These are phyloP conservation scores for Termitomyces sp. DNA, from an alignment of 768 basidiomycete species.

Conservation along the genomic window DNA sequence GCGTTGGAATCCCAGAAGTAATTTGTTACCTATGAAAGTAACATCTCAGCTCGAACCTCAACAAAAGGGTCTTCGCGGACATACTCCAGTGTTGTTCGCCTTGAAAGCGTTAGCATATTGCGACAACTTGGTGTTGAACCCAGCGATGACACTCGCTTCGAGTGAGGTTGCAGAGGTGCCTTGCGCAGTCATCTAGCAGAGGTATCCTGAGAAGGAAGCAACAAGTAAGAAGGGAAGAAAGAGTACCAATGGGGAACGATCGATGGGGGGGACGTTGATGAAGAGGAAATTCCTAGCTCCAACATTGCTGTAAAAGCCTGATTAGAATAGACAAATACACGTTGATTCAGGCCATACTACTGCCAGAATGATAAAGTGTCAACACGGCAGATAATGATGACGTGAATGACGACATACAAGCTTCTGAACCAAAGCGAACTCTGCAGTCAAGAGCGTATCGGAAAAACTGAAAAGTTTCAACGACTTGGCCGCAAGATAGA, in stretches of 20 bases:
- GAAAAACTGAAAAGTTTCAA: slow-evolving; percentile 31
- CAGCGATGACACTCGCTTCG: slow-evolving; percentile 42
- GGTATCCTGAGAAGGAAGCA: background rate
- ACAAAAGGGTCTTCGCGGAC: slow-evolving; percentile 9
- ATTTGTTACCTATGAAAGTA: slow-evolving; percentile 32
- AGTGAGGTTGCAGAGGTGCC: slow-evolving; percentile 28
- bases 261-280: slow-evolving; percentile 35
- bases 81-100: slow-evolving; percentile 39
- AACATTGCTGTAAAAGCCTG: slow-evolving; percentile 26
- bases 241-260: slow-evolving; percentile 36
- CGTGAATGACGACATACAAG: slow-evolving; percentile 30
- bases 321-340: background rate
- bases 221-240: background rate
- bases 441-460: slow-evolving; percentile 39
- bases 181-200: slow-evolving; percentile 43
- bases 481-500: background rate
- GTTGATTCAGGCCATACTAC: slow-evolving; percentile 22
- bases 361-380: background rate
- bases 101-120: slow-evolving; percentile 36
- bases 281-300: slow-evolving; percentile 58
- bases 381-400: background rate
- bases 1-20: slow-evolving; percentile 48
- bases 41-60: background rate
- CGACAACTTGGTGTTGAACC: slow-evolving; percentile 46
- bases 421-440: slow-evolving; percentile 46